Base-by-base conservation (phyloP, 345 rosid species). In the Kernera saxatilis region DNA sequence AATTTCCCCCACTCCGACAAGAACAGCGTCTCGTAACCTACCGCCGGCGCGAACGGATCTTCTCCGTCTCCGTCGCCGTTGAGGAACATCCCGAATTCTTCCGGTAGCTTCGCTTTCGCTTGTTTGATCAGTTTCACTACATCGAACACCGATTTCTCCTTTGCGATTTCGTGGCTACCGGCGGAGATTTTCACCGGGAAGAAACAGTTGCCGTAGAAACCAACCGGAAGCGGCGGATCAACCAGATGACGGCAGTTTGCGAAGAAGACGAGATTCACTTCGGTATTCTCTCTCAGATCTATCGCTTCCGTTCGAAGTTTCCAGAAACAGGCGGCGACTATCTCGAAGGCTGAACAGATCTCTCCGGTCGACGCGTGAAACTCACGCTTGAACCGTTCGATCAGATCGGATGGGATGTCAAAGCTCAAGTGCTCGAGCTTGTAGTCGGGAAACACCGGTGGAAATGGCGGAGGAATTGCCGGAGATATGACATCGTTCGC, bases 131-230 rank as follows among this genome's bases (percentile, higher is more conserved):
- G 43, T 45, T 75, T 78, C 36, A 86, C 79, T 73, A 78, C 89
- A 9, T 81, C 86, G 2, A 44, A 11, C 4, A 35, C 40, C 5
- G 88, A 62, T 18, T 76, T 76, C 21, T 72, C 54, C 61, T 54
- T 39, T 6, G 83, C 40, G 30, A 69, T 48, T 13, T 79, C 78
- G 9, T 40, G 30, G 17, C 78, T 73, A 5, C 81, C 64, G 44
- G 80, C 75, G 23, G 82, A 59, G 43, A 84, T 63, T 0, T 83
- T 86, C 45, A 87, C 86, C 0, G 91, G 91, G 63, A 82, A 90
- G 82, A 87, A 84, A 46, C 88, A 86, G 76, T 89, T 87, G 2
- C 96, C 90, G 27, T 89, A 87, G 77, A 89, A 87, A 2, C 96
- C 92, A 8, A 40, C 21, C 1, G 87, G 88, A 69, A 84, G 18